phyloP scores from a whole-genome alignment of 768 basidiomycete genomes.

The Hygrocybe coccinea region DNA sequence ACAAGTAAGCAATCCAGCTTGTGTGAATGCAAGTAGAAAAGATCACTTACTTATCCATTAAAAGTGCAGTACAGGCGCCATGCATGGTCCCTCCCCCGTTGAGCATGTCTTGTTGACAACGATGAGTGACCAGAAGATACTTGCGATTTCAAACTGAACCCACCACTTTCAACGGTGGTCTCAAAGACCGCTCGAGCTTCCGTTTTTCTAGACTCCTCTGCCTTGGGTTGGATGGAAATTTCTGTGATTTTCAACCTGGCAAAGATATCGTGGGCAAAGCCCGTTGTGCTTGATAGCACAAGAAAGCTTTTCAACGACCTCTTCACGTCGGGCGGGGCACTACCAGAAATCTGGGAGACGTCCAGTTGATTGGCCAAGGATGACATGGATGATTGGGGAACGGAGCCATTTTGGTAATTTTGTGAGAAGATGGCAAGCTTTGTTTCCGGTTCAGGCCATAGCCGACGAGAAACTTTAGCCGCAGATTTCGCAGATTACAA shows the following conservation, averaged over 20 bases:
- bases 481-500: too few relatives aligned
- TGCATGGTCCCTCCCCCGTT: constrained; percentile 46
- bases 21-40: background rate
- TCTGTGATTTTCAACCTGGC: constrained; percentile 33
- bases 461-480: too few relatives aligned
- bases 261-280: constrained; percentile 30
- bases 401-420: too few relatives aligned
- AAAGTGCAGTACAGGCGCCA: constrained; percentile 50
- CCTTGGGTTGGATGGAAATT: constrained; percentile 39
- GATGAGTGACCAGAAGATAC: background rate
- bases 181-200: constrained; percentile 47
- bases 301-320: constrained; percentile 38
- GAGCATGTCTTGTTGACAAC: constrained; percentile 48
- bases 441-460: too few relatives aligned
- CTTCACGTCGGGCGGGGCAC: constrained; percentile 34
- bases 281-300: constrained; percentile 24
- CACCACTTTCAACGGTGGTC: constrained; percentile 41
- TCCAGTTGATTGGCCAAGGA: constrained; percentile 10
- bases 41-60: constrained; percentile 47
- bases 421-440: too few relatives aligned
- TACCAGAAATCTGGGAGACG: constrained; percentile 32
- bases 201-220: constrained; percentile 39
- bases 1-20: background rate
- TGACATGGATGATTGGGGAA: background rate
- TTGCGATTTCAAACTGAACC: constrained; percentile 1